Evolutionary conservation across 139 green algal genomes (phyloP).

Genomic region (Ulvella scutata): DNA sequence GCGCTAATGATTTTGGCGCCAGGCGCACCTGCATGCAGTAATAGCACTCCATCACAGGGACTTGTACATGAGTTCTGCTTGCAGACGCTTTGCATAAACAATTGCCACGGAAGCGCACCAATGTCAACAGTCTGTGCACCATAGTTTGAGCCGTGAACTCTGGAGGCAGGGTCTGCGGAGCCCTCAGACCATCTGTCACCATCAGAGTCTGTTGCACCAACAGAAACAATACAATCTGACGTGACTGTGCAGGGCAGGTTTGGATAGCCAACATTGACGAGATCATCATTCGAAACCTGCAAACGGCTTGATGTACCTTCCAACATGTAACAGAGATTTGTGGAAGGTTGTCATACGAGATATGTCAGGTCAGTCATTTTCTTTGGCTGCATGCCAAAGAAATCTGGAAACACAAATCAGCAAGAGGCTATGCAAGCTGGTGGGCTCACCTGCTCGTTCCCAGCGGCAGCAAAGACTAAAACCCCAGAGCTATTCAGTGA

Average conservation of each 20-base stretch:
- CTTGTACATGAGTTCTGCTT: too few relatives aligned
- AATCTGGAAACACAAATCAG: too few relatives aligned
- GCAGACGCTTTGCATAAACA: too few relatives aligned
- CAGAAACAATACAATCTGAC: background rate
- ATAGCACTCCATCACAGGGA: too few relatives aligned
- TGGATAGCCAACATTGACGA: background rate
- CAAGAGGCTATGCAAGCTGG: too few relatives aligned
- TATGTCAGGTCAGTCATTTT: too few relatives aligned
- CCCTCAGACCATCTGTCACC: background rate
- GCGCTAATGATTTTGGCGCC: background rate
- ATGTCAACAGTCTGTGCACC: background rate
- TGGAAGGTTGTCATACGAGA: too few relatives aligned
- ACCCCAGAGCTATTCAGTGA: background rate
- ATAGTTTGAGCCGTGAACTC: background rate
- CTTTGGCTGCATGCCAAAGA: too few relatives aligned
- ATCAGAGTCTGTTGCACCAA: background rate
- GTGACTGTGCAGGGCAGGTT: background rate
- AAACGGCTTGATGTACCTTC: background rate
- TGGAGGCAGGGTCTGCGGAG: background rate
- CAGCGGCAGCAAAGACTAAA: background rate
- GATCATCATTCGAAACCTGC: background rate
- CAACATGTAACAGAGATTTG: background rate
- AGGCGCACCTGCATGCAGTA: too few relatives aligned
- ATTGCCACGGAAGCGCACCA: too few relatives aligned
- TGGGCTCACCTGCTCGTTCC: background rate